These are phyloP conservation scores for Oleoguttula mirabilis DNA, from an alignment of 495 filamentous ascomycete species.

Conservation along the genomic window DNA sequence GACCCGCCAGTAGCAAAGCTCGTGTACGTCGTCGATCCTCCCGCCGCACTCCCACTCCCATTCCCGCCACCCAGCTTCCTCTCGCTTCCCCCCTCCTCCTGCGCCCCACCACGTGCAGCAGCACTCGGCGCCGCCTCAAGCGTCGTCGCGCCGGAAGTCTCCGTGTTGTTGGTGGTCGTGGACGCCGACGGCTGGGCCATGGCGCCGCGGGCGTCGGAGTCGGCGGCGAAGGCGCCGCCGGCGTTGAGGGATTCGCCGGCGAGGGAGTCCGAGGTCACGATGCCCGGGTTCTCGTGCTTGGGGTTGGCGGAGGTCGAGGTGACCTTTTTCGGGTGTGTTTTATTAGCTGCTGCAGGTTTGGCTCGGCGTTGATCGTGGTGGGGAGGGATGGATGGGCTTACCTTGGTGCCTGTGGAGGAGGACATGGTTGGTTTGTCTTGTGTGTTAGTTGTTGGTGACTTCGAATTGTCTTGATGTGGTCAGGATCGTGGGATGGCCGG, in stretches of 20 bases:
- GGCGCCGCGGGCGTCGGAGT: slow-evolving; percentile 40
- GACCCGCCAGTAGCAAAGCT: too few relatives aligned
- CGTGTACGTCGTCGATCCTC: neutral
- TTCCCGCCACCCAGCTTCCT: too few relatives aligned
- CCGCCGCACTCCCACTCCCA: neutral
- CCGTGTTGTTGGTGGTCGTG: slow-evolving; percentile 45
- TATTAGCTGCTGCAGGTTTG: neutral
- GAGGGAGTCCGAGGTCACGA: slow-evolving; percentile 50
- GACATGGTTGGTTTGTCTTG: slow-evolving; percentile 20
- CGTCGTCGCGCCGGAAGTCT: slow-evolving; percentile 40
- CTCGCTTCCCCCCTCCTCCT: slow-evolving; percentile 32
- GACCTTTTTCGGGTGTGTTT: slow-evolving; percentile 22
- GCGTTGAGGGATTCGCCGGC: slow-evolving; percentile 47
- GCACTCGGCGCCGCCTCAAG: slow-evolving; percentile 45
- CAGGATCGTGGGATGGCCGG: too few relatives aligned
- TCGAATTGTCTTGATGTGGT: neutral
- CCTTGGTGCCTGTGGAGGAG: slow-evolving; percentile 12
- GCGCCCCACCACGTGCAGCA: too few relatives aligned
- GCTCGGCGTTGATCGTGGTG: neutral
- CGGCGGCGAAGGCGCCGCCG: slow-evolving; percentile 40
- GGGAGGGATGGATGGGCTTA: slow-evolving; percentile 2
- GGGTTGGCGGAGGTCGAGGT: slow-evolving; percentile 33
- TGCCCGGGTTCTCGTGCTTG: slow-evolving; percentile 43
- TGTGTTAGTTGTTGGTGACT: slow-evolving; percentile 1
- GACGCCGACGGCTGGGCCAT: slow-evolving; percentile 35